Conservation (phyloP, 257 asterid genomes). For the Jaltomata sinuosa region DNA sequence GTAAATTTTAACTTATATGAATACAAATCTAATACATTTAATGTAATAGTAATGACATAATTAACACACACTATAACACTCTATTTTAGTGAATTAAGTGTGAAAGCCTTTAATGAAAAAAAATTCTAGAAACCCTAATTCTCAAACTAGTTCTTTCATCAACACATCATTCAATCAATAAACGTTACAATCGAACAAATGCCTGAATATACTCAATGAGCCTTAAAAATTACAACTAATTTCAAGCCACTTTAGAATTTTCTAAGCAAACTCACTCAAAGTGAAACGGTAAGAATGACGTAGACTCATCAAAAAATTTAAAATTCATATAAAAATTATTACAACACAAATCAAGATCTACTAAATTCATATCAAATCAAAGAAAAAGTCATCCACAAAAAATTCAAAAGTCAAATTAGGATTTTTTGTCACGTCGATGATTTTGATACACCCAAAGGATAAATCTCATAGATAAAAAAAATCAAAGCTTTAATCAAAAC, state of each 20-base stretch:
- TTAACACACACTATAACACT: too few species aligned
- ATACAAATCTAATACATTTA: too few species aligned
- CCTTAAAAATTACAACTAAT: not conserved
- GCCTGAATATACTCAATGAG: not conserved
- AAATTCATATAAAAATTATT: slow-evolving; percentile 9
- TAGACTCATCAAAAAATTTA: not conserved
- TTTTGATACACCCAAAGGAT: not conserved
- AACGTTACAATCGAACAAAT: slow-evolving; percentile 1
- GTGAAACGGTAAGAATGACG: not conserved
- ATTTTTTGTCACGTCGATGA: slow-evolving; percentile 15
- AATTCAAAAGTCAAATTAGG: slow-evolving; percentile 31
- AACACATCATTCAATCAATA: slow-evolving; percentile 2
- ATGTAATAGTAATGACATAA: too few species aligned
- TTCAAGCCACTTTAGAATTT: slow-evolving; percentile 44
- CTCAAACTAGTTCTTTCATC: not conserved
- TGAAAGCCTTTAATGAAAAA: too few species aligned
- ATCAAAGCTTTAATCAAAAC: not conserved
- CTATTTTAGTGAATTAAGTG: too few species aligned
- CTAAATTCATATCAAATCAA: not conserved
- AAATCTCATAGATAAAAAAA: not conserved
- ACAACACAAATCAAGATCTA: not conserved
- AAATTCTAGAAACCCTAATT: slow-evolving; percentile 21
- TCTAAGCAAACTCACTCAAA: not conserved
- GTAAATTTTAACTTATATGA: too few species aligned
- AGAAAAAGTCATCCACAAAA: not conserved